A percentile compares a stretch with the other conserved stretches of the same genome.
Evolutionary conservation across 1,284 basidiomycete species (phyloP).

Genomic region (Stygiomarasmius scandens): DNA sequence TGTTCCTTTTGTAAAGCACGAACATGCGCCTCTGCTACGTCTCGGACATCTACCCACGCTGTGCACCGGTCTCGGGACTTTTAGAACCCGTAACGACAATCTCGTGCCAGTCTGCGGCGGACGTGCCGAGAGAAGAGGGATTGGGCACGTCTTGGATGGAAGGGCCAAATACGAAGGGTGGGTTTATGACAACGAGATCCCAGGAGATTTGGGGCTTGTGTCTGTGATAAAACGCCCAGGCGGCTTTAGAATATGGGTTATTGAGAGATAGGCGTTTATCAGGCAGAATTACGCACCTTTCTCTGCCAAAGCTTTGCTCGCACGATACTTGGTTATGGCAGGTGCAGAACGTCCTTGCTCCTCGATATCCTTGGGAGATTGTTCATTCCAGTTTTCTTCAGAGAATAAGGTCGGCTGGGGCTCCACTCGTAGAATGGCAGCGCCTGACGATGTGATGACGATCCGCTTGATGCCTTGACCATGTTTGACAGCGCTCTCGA

Average conservation of each 20-base stretch:
- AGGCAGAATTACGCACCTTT: slow-evolving; percentile 30
- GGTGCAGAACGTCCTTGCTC: slow-evolving; percentile 45
- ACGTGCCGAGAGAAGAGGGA: slow-evolving; percentile 28
- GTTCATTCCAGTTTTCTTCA: slow-evolving; percentile 65
- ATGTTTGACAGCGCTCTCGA: slow-evolving; percentile 38
- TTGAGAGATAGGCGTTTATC: not conserved
- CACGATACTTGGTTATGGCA: slow-evolving; percentile 37
- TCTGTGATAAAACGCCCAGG: slow-evolving; percentile 46
- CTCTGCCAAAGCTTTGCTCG: slow-evolving; percentile 52
- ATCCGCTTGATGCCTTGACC: slow-evolving; percentile 54
- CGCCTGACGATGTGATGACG: slow-evolving; percentile 66
- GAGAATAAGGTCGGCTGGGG: slow-evolving; percentile 33
- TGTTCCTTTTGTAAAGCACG: slow-evolving; percentile 47
- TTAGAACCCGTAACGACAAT: slow-evolving; percentile 21
- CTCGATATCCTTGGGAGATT: slow-evolving; percentile 44
- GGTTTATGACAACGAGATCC: slow-evolving; percentile 47
- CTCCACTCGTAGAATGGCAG: slow-evolving; percentile 46
- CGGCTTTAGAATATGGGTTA: slow-evolving; percentile 30
- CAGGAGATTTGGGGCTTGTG: slow-evolving; percentile 40
- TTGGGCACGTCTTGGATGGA: slow-evolving; percentile 29
- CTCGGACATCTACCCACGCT: slow-evolving; percentile 58
- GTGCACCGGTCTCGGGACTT: slow-evolving; percentile 13
- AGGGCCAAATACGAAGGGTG: slow-evolving; percentile 46
- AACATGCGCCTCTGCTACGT: slow-evolving; percentile 57
- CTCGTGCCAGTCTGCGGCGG: slow-evolving; percentile 26